Evolutionary conservation across 176 grass and related monocot genomes (phyloP), one percentile per base, ranked within the genome.

Genomic region (Cenchrus purpureus): DNA sequence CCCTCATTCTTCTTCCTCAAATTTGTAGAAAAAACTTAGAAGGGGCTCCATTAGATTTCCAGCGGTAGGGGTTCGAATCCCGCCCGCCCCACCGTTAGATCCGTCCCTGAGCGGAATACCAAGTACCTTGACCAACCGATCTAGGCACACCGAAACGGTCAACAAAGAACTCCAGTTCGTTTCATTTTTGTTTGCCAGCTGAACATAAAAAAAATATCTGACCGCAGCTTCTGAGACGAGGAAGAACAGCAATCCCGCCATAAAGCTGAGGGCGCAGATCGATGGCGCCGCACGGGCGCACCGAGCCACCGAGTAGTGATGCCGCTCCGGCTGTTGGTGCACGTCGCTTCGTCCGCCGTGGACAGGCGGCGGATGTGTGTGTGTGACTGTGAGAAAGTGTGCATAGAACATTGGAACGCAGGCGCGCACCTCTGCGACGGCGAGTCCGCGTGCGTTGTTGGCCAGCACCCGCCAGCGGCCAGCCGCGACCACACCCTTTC

Each of bases 231-330:
- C n/a, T n/a, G n/a, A n/a, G n/a, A n/a, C n/a, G n/a, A n/a, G n/a
- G n/a, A n/a, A n/a, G n/a, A n/a, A n/a, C n/a, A n/a, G n/a, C n/a
- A n/a, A n/a, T n/a, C n/a, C n/a, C n/a, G n/a, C n/a, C n/a, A n/a
- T n/a, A n/a, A 63, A 63, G 76, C 76, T 78, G 76, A 62, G 76
- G 12, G 60, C 57, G 76, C 57, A 25, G 57, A 78, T 63, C 37
- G 20, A 63, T 48, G 56, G 42, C 57, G 32, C 73, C 12, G 45
- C 71, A 15, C 48, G 15, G 49, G 22, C 50, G 72, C 71, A n/a
- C 20, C 19, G 14, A n/a, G 28, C 25, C n/a, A n/a, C n/a, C n/a
- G 13, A 13, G 22, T 48, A 58, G 19, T 19, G 20, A 25, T 11
- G 59, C 14, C 71, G 49, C 25, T 65, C 63, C 1, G 63, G 12